Percentiles rank a stretch among this genome's conserved stretches.
Evolutionary conservation across 148 eudicot genomes (phyloP).

Genomic region (Vaccinium corymbosum): DNA sequence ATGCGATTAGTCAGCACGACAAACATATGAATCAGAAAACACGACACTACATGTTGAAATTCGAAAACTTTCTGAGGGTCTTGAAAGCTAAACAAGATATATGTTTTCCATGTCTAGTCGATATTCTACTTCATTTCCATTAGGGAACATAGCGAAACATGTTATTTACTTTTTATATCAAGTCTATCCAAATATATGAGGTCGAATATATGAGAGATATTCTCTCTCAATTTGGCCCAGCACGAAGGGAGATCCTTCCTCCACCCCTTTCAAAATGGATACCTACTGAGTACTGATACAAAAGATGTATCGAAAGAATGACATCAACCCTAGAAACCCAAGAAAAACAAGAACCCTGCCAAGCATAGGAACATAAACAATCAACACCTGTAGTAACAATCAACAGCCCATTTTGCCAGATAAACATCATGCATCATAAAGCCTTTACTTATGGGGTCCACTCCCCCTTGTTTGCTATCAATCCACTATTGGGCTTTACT

Average conservation of each 20-base stretch:
- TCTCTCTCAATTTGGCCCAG: not conserved
- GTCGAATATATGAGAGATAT: not conserved
- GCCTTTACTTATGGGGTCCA: not conserved
- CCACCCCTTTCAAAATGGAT: not conserved
- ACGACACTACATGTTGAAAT: too few relatives aligned
- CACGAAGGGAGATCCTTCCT: not conserved
- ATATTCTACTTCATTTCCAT: too few relatives aligned
- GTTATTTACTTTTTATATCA: too few relatives aligned
- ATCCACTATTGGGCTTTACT: not conserved
- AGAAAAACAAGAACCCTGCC: not conserved
- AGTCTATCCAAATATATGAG: too few relatives aligned
- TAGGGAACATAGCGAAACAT: too few relatives aligned
- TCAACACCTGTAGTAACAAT: not conserved
- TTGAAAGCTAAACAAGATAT: too few relatives aligned
- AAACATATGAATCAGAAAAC: too few relatives aligned
- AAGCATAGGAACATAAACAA: not conserved
- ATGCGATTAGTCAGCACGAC: too few relatives aligned
- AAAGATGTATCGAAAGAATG: not conserved
- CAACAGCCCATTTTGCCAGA: not conserved
- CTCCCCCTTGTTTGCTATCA: not conserved
- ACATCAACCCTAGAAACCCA: not conserved
- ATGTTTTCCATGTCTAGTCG: too few relatives aligned
- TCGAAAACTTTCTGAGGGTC: too few relatives aligned
- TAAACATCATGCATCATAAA: not conserved
- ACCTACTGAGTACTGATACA: not conserved